These are phyloP conservation scores for Lasiodiplodia hormozganensis DNA, from an alignment of 2,329 filamentous ascomycete species.

Conservation along the genomic window DNA sequence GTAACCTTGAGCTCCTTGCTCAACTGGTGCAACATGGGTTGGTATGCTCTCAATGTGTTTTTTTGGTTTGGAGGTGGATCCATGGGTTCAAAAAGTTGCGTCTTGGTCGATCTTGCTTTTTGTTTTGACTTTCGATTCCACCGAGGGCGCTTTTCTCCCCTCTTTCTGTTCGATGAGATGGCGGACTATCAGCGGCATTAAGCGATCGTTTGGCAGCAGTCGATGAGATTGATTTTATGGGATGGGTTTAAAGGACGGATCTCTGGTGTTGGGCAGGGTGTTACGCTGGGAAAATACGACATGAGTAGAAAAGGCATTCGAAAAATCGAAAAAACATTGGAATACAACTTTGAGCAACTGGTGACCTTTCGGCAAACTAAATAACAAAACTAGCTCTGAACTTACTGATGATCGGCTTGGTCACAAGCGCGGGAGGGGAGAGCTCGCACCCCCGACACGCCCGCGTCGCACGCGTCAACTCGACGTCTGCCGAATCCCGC, in stretches of 20 bases:
- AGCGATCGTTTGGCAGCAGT: constrained; percentile 21
- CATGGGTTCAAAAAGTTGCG: constrained; percentile 28
- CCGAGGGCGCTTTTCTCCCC: constrained; percentile 17
- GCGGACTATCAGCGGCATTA: constrained; percentile 18
- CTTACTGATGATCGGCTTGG: neutral
- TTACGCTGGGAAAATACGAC: constrained; percentile 4
- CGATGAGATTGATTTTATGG: constrained; percentile 21
- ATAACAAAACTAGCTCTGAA: neutral
- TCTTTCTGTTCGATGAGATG: constrained; percentile 3
- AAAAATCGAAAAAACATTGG: constrained; percentile 26
- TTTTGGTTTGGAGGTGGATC: constrained; percentile 2
- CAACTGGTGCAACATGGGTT: constrained; percentile 20
- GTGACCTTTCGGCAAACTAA: neutral
- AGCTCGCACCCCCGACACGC: constrained; percentile 3
- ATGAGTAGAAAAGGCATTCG: constrained; percentile 25
- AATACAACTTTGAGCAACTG: constrained; percentile 7
- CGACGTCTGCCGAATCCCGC: constrained; percentile 12
- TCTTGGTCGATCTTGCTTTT: constrained; percentile 22
- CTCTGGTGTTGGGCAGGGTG: constrained; percentile 22
- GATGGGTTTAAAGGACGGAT: neutral
- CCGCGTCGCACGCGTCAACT: constrained; percentile 22
- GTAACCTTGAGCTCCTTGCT: constrained; percentile 10
- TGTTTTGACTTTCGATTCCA: constrained; percentile 3
- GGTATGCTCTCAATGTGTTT: constrained; percentile 9
- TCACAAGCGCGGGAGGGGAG: neutral